Percentiles rank a stretch among this genome's conserved stretches.
Conservation (phyloP, 2,329 filamentous ascomycete genomes). For the Pseudogymnoascus sp. region DNA sequence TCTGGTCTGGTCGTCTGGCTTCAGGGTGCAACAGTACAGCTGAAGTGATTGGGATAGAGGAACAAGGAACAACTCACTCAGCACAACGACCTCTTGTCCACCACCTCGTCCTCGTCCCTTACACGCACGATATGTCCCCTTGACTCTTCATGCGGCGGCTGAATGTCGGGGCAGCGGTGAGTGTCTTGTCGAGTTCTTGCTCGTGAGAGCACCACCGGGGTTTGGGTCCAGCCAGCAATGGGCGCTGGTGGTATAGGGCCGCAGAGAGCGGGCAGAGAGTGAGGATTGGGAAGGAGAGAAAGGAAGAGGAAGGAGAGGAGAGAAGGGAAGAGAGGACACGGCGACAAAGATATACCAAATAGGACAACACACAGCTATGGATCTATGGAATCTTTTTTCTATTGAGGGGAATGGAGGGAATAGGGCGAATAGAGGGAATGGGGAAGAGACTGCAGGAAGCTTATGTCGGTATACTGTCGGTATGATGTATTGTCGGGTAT, state of each 20-base stretch:
- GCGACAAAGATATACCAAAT: constrained; percentile 5
- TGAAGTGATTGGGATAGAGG: background rate
- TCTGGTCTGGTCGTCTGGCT: background rate
- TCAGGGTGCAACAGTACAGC: background rate
- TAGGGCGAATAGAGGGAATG: background rate
- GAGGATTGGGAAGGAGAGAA: background rate
- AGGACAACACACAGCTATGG: background rate
- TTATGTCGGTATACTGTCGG: constrained; percentile 1
- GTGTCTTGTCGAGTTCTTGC: background rate
- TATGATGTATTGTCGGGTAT: constrained; percentile 2
- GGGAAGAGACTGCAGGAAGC: background rate
- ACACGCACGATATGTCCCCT: background rate
- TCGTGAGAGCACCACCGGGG: background rate
- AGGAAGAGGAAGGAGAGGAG: background rate
- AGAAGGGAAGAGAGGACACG: background rate
- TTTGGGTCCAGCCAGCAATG: background rate
- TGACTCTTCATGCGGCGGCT: background rate
- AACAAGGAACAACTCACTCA: background rate
- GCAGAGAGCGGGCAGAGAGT: background rate
- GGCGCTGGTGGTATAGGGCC: background rate
- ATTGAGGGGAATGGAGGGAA: background rate
- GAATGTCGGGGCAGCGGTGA: background rate
- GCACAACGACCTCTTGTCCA: background rate
- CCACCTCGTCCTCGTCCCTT: background rate
- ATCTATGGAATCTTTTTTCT: background rate